A percentile compares a stretch with the other conserved stretches of the same genome.
Evolutionary conservation across 164 flowering plant species (phyloP).

Genomic region (Paratinospora sagittata): DNA sequence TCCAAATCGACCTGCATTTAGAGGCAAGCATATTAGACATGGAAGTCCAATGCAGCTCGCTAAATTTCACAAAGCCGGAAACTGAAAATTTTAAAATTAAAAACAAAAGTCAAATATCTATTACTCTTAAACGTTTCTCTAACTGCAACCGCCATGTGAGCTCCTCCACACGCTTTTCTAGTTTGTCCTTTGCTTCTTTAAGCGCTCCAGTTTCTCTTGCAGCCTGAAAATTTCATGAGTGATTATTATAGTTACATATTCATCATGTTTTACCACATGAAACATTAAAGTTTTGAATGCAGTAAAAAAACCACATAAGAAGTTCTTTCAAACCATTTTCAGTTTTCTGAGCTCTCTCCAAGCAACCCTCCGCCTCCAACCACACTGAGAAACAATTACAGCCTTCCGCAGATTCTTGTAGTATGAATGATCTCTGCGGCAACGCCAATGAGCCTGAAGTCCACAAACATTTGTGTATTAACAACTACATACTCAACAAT

Average conservation of each 20-base stretch:
- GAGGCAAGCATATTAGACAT: not conserved
- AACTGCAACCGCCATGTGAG: slow-evolving; percentile 97
- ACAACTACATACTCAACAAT: too few species aligned
- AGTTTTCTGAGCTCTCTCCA: slow-evolving; percentile 82
- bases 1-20: slow-evolving; percentile 72
- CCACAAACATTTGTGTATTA: too few species aligned
- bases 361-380: slow-evolving; percentile 87
- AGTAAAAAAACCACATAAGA: slow-evolving; percentile 2
- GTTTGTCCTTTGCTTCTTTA: slow-evolving; percentile 94
- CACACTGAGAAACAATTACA: slow-evolving; percentile 73
- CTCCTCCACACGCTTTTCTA: slow-evolving; percentile 97
- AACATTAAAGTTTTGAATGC: too few species aligned
- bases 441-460: slow-evolving; percentile 64
- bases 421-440: slow-evolving; percentile 61
- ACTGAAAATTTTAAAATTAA: too few species aligned
- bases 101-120: not conserved
- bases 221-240: slow-evolving; percentile 48
- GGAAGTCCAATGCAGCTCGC: too few species aligned
- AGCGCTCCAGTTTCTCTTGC: slow-evolving; percentile 97
- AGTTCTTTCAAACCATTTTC: slow-evolving; percentile 60
- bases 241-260: too few species aligned
- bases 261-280: too few species aligned
- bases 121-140: slow-evolving; percentile 84
- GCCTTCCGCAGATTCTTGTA: slow-evolving; percentile 79
- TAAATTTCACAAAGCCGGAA: too few species aligned